Base-by-base conservation (phyloP, 2,329 filamentous ascomycete genomes). In the Verticillium isaacii region DNA sequence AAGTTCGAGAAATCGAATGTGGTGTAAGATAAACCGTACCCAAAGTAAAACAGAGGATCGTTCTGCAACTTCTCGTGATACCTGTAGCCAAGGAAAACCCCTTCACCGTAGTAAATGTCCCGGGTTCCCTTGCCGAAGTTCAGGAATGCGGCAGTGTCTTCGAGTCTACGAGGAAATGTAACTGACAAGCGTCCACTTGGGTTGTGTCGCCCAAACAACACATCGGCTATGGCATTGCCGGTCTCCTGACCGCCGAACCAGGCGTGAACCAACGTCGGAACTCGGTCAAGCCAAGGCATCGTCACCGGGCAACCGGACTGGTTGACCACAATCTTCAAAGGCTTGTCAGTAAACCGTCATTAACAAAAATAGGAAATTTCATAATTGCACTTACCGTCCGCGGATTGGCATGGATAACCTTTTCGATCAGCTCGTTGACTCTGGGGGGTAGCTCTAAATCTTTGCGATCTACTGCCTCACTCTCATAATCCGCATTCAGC, bases 21-120 rank as follows among this genome's bases (percentile, higher is more conserved):
- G 0, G 88, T 89, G 69, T 91, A 91, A 4, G 85, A 87, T 3
- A 91, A 75, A 6, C 88, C 89, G 65, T 88, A 84, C 2, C 89
- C 89, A 67, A 91, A 91, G 41, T 85, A 80, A 72, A 90, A 91
- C 0, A 86, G 78, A 0, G 85, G 82, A 57, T 81, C 77, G 36
- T 1, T 67, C 58, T n/a, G 64, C 32, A 63, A 59, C 59, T 37
- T 62, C 68, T 92, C 89, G 68, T 90, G 92, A 73, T 85, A 90
- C 17, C 88, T 79, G 72, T 92, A 91, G 0, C 89, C 89, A 14
- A 92, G 80, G 69, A 89, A 91, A 29, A 92, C 80, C 57, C 89
- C 89, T 71, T 92, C 89, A 17, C 88, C 88, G 66, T 92, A 92
- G 0, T 89, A 74, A 1, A 87, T 86, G 2, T 82, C 81, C 25